Percentiles rank a stretch among this genome's conserved stretches.
Conservation (phyloP, 768 basidiomycete species). For the Wakefieldia striispora region DNA sequence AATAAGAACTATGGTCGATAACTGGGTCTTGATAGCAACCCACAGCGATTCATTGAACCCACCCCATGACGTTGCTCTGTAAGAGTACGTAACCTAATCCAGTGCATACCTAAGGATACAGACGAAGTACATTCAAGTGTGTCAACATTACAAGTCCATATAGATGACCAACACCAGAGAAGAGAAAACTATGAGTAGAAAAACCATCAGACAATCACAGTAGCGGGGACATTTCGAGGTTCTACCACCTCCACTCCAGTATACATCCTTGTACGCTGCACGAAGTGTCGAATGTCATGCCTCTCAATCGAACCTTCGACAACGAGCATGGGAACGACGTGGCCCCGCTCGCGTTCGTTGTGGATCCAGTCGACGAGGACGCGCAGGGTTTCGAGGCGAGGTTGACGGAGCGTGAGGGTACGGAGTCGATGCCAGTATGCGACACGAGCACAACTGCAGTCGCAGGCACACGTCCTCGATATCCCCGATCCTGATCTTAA, state of each 20-base stretch:
- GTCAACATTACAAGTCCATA: neutral
- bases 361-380: conserved; percentile 23
- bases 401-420: conserved; percentile 22
- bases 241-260: conserved; percentile 18
- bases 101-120: conserved; percentile 4
- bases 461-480: neutral
- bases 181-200: neutral
- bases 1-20: no score
- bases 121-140: neutral
- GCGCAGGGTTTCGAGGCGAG: conserved; percentile 20
- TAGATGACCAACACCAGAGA: no score
- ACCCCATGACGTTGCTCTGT: no score
- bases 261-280: conserved; percentile 5
- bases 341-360: conserved; percentile 9
- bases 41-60: no score
- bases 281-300: conserved; percentile 17
- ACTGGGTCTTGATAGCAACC: no score
- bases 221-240: neutral
- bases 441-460: conserved; percentile 5
- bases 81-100: neutral
- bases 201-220: conserved; percentile 1
- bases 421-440: conserved; percentile 19
- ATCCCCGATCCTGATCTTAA: neutral
- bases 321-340: conserved; percentile 12
- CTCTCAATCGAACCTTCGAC: conserved; percentile 17